Conservation (phyloP, 805 yeast genomes). For the Candida berthetii region DNA sequence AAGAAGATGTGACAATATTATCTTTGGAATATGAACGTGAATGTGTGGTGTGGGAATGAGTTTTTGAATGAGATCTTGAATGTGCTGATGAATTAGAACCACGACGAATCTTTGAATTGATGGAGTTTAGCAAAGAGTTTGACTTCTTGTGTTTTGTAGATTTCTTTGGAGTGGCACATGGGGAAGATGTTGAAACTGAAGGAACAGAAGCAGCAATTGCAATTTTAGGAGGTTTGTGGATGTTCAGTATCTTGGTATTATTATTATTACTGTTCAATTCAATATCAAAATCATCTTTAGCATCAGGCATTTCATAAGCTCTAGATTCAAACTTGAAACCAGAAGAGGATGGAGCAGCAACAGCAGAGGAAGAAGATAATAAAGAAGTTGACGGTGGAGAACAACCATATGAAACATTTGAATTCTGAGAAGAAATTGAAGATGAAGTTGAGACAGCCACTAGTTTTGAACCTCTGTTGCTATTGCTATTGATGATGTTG, state of each 20-base stretch:
- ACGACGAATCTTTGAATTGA: conserved; percentile 1
- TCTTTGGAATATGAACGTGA: too few species aligned
- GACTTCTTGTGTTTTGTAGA: conserved; percentile 1
- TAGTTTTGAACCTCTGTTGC: conserved; percentile 13
- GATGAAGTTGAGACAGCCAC: conserved; percentile 11
- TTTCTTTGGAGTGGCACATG: not conserved
- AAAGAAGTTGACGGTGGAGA: conserved; percentile 11
- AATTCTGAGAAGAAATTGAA: conserved; percentile 9
- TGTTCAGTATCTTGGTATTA: not conserved
- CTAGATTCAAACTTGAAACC: conserved; percentile 30
- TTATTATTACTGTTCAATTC: not conserved
- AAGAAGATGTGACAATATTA: not conserved
- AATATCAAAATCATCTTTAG: not conserved
- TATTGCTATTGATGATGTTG: too few species aligned
- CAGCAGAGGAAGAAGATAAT: conserved; percentile 9
- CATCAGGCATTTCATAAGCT: conserved; percentile 27
- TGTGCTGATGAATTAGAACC: conserved; percentile 3
- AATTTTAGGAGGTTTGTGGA: not conserved
- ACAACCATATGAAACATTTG: conserved; percentile 9
- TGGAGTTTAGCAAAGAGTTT: conserved; percentile 1
- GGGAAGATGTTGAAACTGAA: too few species aligned
- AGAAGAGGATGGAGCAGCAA: conserved; percentile 11
- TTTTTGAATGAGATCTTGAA: not conserved
- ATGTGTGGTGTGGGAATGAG: not conserved
- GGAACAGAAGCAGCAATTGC: too few species aligned